Evolutionary conservation across 2,329 filamentous ascomycete genomes (phyloP).

Genomic region (Aspergillus hiratsukae): DNA sequence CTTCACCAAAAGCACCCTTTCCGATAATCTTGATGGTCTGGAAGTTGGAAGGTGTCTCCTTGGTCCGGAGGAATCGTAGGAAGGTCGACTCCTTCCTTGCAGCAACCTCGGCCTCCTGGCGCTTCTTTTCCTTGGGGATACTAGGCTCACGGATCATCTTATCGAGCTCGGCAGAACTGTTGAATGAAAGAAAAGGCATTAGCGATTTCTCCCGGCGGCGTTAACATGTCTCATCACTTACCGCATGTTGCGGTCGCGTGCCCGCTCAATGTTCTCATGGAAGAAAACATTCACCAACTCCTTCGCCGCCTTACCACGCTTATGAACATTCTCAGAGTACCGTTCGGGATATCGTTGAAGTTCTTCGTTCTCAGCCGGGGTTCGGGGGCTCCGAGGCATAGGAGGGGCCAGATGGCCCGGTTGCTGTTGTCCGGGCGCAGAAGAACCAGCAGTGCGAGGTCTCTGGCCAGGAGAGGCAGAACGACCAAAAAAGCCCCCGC

Average conservation of each 20-base stretch:
- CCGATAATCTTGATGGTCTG: slow-evolving; percentile 96
- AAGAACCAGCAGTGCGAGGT: slow-evolving; percentile 72
- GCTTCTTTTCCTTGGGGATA: slow-evolving; percentile 70
- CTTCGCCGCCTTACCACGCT: slow-evolving; percentile 63
- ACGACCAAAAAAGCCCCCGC: slow-evolving; percentile 64
- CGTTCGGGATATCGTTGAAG: slow-evolving; percentile 77
- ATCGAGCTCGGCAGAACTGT: slow-evolving; percentile 86
- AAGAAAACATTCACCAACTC: slow-evolving; percentile 75
- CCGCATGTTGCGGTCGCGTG: slow-evolving; percentile 91
- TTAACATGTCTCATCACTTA: slow-evolving; percentile 40
- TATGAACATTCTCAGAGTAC: slow-evolving; percentile 81
- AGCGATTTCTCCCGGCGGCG: not conserved
- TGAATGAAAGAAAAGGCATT: not conserved
- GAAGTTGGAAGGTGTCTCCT: slow-evolving; percentile 92
- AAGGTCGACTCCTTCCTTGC: slow-evolving; percentile 89
- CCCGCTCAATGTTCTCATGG: slow-evolving; percentile 96
- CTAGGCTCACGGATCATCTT: slow-evolving; percentile 74
- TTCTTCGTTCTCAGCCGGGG: slow-evolving; percentile 60
- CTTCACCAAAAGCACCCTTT: slow-evolving; percentile 97
- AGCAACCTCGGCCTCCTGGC: slow-evolving; percentile 77
- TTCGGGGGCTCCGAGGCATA: slow-evolving; percentile 55
- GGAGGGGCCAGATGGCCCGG: slow-evolving; percentile 68
- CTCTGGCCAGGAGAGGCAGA: slow-evolving; percentile 69
- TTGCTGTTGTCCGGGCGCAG: slow-evolving; percentile 48
- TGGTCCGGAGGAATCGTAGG: slow-evolving; percentile 87